Evolutionary conservation across 1,284 basidiomycete genomes (phyloP), one percentile per base, ranked within the genome.

Genomic region (Ceratobasidium sp.): DNA sequence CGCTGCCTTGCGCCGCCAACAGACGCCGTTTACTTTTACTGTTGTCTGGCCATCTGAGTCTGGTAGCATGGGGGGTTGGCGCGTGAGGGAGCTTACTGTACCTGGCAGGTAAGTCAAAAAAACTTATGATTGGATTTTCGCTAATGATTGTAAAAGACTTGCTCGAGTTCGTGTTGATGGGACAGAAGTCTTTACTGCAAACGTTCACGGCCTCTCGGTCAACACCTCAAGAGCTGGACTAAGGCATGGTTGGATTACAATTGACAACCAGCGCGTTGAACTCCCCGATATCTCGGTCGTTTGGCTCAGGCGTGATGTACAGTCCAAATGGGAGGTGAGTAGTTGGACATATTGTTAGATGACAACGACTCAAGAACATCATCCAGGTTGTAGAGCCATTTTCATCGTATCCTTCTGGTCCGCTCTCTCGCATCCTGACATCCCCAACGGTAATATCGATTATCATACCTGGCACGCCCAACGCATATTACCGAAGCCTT

Each of bases 31-130:
- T 70, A 80, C 79, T 3, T 56, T 80, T 39, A 80, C 80, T 28
- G 79, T 80, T 12, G 44, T 79, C 18, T 81, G 80, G 80, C 80
- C 79, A 23, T 72, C 60, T 18, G 80, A 81, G 23, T 78, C 79
- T 3, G 80, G 80, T 9, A 58, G 77, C 3, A 78, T 81, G 79
- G 55, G 69, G 39, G 80, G 79, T 4, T 81, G 79, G 79, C 77
- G 69, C 4, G 46, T 81, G 1, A 60, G 56, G 15, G 77, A 77
- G 20, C 63, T 70, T 2, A 53, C 60, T 3, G 46, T 79, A 5
- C 80, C 79, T 44, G 79, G 80, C 64, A 69, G 79, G 80, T 81
- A 40, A 51, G 70, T 58, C 88, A 93, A 33, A 5, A 13, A 60
- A 10, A 7, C 6, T 51, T 2, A 10, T 53, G 9, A 28, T 10